Base-by-base conservation (phyloP, 2,329 filamentous ascomycete species). In the Ascocoryne sarcoides region DNA sequence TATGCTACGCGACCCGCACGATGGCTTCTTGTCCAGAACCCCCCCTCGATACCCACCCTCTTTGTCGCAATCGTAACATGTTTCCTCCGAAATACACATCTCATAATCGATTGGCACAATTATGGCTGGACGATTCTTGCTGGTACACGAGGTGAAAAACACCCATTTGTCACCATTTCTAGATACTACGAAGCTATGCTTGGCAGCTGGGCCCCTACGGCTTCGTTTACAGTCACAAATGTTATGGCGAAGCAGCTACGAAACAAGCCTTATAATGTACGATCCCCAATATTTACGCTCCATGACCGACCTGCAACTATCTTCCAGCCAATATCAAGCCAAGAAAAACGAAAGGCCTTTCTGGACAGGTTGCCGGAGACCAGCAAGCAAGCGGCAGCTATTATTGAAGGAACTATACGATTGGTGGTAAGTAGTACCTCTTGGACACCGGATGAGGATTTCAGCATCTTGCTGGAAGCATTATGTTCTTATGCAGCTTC, bases 81-180 rank as follows among this genome's bases (percentile, higher is more conserved):
- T 54, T 75, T 79, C 51, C 61, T 94, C 37, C 81, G 92, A 36
- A 82, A 85, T 52, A 94, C 85, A 29, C 76, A 76, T 42, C 73
- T 98, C 3, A 71, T 96, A 45, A 84, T 96, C 40, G 92, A 98
- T 67, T 98, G 92, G 92, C 92, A 98, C 68, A 98, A 98, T 64
- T 96, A 95, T 62, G 92, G 90, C 52, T 95, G 90, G 71, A 90
- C 87, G 7, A 94, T 98, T 53, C 76, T 98, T 3, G 84, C 74
- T 4, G 69, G 74, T 35, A 76, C 72, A 36, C 65, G 68, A 17
- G 70, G 75, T 30, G 48, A 64, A 2, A 62, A 58, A 4, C 85
- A 93, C 56, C 82, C 82, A 0, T 73, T 95, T n/a, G 87, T 95
- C 7, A 70, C 65, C 19, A 58, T 93, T 7, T 84, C 90, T 17